Conservation (phyloP, 345 rosid species). For the Turritis glabra region DNA sequence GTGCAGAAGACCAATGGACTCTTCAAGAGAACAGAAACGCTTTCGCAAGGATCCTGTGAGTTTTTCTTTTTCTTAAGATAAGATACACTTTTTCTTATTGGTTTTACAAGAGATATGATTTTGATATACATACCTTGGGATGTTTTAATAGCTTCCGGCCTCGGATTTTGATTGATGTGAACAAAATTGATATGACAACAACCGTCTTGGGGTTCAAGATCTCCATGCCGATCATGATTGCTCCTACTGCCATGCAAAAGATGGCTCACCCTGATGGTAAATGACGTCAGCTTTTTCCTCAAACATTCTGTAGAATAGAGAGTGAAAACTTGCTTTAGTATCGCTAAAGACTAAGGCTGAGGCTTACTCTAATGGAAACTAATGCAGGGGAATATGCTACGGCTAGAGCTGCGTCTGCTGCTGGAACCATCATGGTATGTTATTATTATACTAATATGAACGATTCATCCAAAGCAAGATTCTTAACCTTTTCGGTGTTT, state of each 20-base stretch:
- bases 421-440: conserved; percentile 81
- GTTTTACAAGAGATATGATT: conserved; percentile 15
- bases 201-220: conserved; percentile 77
- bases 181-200: conserved; percentile 73
- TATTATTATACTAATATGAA: not conserved
- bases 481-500: not conserved
- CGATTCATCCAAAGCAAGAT: not conserved
- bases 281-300: not conserved
- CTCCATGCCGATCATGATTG: conserved; percentile 93
- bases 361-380: not conserved
- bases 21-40: conserved; percentile 69
- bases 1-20: conserved; percentile 84
- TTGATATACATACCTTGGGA: conserved; percentile 20
- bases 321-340: not conserved
- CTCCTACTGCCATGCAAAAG: conserved; percentile 87
- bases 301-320: conserved; percentile 12
- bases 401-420: conserved; percentile 86
- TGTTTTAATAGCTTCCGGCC: conserved; percentile 62
- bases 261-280: conserved; percentile 95
- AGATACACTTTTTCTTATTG: not conserved
- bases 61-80: not conserved
- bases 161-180: conserved; percentile 81
- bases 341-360: not conserved
- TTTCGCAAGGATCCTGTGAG: conserved; percentile 75
- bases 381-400: conserved; percentile 90